Base-by-base conservation (phyloP, 225 moss, liverwort and hornwort genomes). In the Neckera pumila region DNA sequence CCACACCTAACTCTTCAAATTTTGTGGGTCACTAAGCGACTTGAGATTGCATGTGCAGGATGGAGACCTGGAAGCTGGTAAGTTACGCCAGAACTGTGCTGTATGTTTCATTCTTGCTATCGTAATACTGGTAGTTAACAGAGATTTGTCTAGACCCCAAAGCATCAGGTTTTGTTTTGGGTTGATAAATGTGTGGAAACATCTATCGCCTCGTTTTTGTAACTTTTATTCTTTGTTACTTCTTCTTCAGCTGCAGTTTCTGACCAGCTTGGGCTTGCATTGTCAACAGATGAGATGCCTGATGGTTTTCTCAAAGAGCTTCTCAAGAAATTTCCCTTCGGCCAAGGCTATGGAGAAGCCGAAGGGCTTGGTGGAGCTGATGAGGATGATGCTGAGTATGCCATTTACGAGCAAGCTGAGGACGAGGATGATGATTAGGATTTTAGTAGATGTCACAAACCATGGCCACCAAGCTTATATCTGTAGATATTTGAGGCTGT, bases 261-360 rank as follows among this genome's bases (percentile, higher is more conserved):
- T 91, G 85, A 93, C 74, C 56, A 47, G 42, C 54, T 76, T 69
- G 82, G 20, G 70, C 34, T 88, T 89, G 66, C 22, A 69, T 59
- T 65, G 34, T 74, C 66, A 61, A 71, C 93, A 90, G 94, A 93
- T 87, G 91, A 89, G 84, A 91, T 93, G 90, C 93, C 94, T 76
- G 94, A 93, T 86, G 90, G 92, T 45, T 94, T 94, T 36, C 94
- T 94, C 17, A 93, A 94, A 71, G 91, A 94, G 64, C 93, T 94
- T 79, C 93, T 94, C 58, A 88, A 87, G 83, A 91, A 88, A 83
- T 93, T 93, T 82, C 94, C 94, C n/a, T 94, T 94, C 56, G 92
- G 89, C 69, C 91, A 90, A 91, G 93, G 91, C 38, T 90, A 90
- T 67, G 89, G 87, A 72, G 92, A 84, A 82, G 89, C 72, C 11